A percentile compares a stretch with the other conserved stretches of the same genome.
phyloP scores from a whole-genome alignment of 2,329 filamentous ascomycete genomes.

The Aureobasidium uvarum region DNA sequence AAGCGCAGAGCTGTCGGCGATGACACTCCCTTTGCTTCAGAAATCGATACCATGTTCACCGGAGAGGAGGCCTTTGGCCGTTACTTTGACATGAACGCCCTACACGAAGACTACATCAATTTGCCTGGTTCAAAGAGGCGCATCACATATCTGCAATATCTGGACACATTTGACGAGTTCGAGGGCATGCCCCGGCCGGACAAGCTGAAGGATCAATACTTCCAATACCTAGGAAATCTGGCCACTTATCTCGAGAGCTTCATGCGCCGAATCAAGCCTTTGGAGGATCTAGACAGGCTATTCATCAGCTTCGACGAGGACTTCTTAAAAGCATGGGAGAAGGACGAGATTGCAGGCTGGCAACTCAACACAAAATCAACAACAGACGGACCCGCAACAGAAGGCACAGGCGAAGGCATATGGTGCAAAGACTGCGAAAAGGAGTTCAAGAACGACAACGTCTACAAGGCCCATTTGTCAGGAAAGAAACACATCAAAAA shows the following conservation, averaged over 20 bases:
- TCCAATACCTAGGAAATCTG: constrained; percentile 79
- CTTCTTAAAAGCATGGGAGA: constrained; percentile 79
- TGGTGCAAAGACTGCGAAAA: constrained; percentile 94
- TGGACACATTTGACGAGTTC: constrained; percentile 88
- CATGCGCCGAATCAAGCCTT: constrained; percentile 75
- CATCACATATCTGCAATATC: constrained; percentile 85
- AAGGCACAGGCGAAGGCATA: constrained; percentile 64
- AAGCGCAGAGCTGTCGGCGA: constrained; percentile 66
- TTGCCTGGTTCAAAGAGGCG: constrained; percentile 76
- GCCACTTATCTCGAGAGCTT: constrained; percentile 84
- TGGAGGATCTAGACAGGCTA: constrained; percentile 81
- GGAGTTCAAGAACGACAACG: constrained; percentile 92
- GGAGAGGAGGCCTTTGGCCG: constrained; percentile 92
- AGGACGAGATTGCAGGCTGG: constrained; percentile 79
- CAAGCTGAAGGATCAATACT: constrained; percentile 91
- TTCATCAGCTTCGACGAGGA: constrained; percentile 75
- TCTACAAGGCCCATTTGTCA: constrained; percentile 83
- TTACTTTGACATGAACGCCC: constrained; percentile 81
- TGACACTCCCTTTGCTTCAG: constrained; percentile 57
- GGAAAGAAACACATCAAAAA: constrained; percentile 93
- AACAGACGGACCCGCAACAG: constrained; percentile 45
- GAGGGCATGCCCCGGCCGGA: constrained; percentile 72
- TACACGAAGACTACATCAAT: constrained; percentile 88
- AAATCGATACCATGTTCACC: constrained; percentile 89
- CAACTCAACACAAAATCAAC: constrained; percentile 42